Conservation (phyloP, 148 eudicot species). For the Mesembryanthemum crystallinum region DNA sequence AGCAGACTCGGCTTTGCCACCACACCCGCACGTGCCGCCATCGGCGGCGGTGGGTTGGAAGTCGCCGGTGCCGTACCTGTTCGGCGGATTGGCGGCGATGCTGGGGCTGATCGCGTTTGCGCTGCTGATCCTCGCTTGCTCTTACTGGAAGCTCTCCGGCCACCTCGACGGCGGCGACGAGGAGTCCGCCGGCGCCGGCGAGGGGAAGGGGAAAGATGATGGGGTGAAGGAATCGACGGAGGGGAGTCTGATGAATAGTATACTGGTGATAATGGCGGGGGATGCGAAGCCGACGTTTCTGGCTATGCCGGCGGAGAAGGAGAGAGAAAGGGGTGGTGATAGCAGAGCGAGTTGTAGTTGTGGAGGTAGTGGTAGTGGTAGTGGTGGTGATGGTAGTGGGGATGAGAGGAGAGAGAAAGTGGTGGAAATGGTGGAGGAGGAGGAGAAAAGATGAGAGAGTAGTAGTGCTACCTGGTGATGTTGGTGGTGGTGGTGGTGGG, state of each 20-base stretch:
- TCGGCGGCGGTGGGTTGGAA: constrained; percentile 40
- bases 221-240: constrained; percentile 11
- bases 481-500: constrained; percentile 3
- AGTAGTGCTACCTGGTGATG: constrained; percentile 6
- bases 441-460: neutral
- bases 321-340: constrained; percentile 29
- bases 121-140: constrained; percentile 71
- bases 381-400: neutral
- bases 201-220: constrained; percentile 8
- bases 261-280: constrained; percentile 71
- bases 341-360: neutral
- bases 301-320: constrained; percentile 48
- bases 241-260: constrained; percentile 30
- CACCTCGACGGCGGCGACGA: constrained; percentile 28
- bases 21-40: constrained; percentile 21
- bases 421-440: neutral
- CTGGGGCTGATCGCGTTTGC: constrained; percentile 74
- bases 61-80: constrained; percentile 76
- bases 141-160: constrained; percentile 72
- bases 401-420: constrained; percentile 1
- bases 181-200: constrained; percentile 36
- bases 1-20: constrained; percentile 19
- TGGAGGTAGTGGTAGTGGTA: neutral
- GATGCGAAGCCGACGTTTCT: constrained; percentile 58
- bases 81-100: constrained; percentile 85